A percentile compares a stretch with the other conserved stretches of the same genome.
Evolutionary conservation across 148 eudicot genomes (phyloP).

Genomic region (Cornus controversa): DNA sequence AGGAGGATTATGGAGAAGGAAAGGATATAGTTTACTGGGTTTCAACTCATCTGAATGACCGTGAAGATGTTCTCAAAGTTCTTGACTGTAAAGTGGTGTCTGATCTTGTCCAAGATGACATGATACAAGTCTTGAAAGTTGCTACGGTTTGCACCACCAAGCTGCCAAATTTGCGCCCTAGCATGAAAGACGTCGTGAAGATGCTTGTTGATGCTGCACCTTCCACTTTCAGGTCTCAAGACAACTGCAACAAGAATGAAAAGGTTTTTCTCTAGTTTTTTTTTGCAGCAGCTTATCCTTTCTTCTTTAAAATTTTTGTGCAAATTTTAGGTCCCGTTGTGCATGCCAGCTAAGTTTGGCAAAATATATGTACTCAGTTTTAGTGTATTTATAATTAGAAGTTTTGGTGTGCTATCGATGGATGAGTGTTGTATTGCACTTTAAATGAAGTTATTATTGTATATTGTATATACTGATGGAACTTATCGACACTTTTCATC

Average conservation of each 20-base stretch:
- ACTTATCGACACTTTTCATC: no score
- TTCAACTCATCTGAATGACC: constrained; percentile 31
- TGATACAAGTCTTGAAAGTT: constrained; percentile 53
- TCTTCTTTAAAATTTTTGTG: background rate
- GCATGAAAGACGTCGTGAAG: constrained; percentile 87
- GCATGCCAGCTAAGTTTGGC: background rate
- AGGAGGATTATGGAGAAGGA: constrained; percentile 72
- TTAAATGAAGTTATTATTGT: background rate
- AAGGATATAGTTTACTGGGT: constrained; percentile 80
- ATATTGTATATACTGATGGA: no score
- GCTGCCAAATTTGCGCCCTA: constrained; percentile 71
- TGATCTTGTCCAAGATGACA: constrained; percentile 29
- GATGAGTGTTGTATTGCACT: background rate
- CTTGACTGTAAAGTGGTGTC: constrained; percentile 40
- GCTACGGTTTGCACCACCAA: constrained; percentile 67
- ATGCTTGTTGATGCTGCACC: constrained; percentile 78
- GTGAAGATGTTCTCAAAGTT: constrained; percentile 27
- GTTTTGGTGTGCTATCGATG: background rate
- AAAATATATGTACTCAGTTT: background rate
- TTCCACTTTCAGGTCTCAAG: constrained; percentile 18
- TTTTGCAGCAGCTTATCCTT: background rate
- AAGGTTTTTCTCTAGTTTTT: constrained; percentile 14
- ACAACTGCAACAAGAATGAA: constrained; percentile 16
- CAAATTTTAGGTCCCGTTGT: background rate
- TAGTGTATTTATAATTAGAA: background rate